Conservation (phyloP, 371 early-diverging fungal species). For the Circinella minor region DNA sequence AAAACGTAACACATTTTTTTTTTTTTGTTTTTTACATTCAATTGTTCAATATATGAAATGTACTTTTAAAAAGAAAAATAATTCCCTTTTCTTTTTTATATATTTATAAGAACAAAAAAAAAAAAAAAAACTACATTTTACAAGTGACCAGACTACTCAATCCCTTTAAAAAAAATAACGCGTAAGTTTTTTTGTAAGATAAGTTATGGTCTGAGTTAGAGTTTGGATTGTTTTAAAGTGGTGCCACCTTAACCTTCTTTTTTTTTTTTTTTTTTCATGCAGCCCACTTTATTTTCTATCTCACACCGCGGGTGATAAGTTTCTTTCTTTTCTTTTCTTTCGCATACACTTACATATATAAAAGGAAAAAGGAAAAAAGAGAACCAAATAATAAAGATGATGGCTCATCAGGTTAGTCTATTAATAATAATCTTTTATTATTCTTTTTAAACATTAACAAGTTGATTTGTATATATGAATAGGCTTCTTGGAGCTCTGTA, state of each 20-base stretch:
- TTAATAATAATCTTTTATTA: not conserved
- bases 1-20: too few species aligned
- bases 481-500: conserved; percentile 3
- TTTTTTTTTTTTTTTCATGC: conserved; percentile 6
- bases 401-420: not conserved
- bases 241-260: not conserved
- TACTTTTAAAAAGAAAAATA: too few species aligned
- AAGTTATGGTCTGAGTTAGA: not conserved
- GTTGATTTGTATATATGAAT: too few species aligned
- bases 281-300: conserved; percentile 5
- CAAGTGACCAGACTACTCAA: too few species aligned
- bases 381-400: not conserved
- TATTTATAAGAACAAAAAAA: too few species aligned
- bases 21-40: too few species aligned
- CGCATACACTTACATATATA: not conserved
- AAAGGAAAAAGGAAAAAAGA: not conserved
- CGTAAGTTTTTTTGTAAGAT: not conserved
- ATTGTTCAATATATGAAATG: too few species aligned
- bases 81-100: too few species aligned
- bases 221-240: not conserved
- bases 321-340: not conserved
- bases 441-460: not conserved
- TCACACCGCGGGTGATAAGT: not conserved
- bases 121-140: too few species aligned
- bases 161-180: not conserved